These are phyloP conservation scores for Fusarium burgessii DNA, from an alignment of 2,329 filamentous ascomycete genomes.

Conservation along the genomic window DNA sequence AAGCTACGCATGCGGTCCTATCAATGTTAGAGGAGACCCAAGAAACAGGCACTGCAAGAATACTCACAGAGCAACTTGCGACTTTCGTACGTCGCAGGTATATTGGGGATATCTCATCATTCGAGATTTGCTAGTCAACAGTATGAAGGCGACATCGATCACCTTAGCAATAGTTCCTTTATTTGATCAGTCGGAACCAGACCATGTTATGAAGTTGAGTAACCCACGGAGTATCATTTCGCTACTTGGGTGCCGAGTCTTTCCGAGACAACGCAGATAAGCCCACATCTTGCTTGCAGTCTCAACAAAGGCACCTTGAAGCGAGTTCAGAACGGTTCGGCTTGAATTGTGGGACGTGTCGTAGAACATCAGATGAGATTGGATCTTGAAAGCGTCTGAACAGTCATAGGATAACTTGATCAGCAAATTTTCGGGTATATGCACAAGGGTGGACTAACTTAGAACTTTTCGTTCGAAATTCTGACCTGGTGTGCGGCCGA, in stretches of 20 bases:
- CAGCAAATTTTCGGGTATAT: background rate
- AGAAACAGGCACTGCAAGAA: background rate
- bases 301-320: constrained; percentile 80
- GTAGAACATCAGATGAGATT: constrained; percentile 86
- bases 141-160: constrained; percentile 70
- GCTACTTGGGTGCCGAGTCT: constrained; percentile 65
- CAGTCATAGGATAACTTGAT: background rate
- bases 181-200: background rate
- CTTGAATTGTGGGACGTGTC: constrained; percentile 82
- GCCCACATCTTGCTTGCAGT: constrained; percentile 81
- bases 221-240: constrained; percentile 73
- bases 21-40: background rate
- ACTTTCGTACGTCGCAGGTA: constrained; percentile 68
- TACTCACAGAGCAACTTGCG: constrained; percentile 72
- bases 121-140: constrained; percentile 69
- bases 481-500: constrained; percentile 76
- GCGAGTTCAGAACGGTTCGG: constrained; percentile 76
- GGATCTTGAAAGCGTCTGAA: constrained; percentile 79
- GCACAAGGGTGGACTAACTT: constrained; percentile 57
- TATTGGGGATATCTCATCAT: constrained; percentile 62
- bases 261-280: constrained; percentile 70
- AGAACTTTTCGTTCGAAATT: constrained; percentile 85
- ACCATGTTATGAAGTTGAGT: fast-evolving
- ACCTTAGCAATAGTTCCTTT: constrained; percentile 74
- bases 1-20: constrained; percentile 78